Base-by-base conservation (phyloP, 2,329 filamentous ascomycete genomes). In the Microdochium trichocladiopsis region DNA sequence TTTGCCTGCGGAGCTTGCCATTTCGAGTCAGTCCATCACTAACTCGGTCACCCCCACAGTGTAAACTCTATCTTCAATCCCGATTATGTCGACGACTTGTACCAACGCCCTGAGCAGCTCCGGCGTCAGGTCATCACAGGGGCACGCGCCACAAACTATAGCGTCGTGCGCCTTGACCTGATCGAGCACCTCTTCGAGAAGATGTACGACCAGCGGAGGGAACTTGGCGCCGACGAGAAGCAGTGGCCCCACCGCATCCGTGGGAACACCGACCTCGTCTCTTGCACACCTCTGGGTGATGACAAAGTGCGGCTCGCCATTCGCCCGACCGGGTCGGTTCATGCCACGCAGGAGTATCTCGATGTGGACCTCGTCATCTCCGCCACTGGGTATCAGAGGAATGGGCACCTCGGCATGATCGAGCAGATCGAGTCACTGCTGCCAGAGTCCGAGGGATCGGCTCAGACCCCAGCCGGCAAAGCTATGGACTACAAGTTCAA, bases 31-130 rank as follows among this genome's bases (percentile, higher is more conserved):
- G 14, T 5, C 18, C n/a, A 3, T 21, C 41, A 45, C 41, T 45
- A 45, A 45, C 41, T 37, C 43, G 73, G 58, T 74, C 52, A 0
- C n/a, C 1, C n/a, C 24, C 23, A 49, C 57, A 92, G 88, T 62
- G 91, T 97, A 61, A 97, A 97, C 69, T 91, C 94, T 63, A 89
- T 97, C 65, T 97, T 97, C 76, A 91, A 97, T 72, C 93, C 93
- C 1, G 84, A 87, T 31, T 87, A 86, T 54, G 84, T 95, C 25
- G 88, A 95, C 66, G 76, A 77, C 47, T 81, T 95, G 60, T 96
- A 84, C 73, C 73, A 80, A 49, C 83, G 86, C 58, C 75, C 86
- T 0, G 72, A 84, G 1, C 73, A 76, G 47, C 76, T 84, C 55
- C 87, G 92, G 49, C 73, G 78, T 53, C 68, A 70, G 56, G 64